phyloP scores from a whole-genome alignment of 345 rosid species.

The Lepidium sativum region DNA sequence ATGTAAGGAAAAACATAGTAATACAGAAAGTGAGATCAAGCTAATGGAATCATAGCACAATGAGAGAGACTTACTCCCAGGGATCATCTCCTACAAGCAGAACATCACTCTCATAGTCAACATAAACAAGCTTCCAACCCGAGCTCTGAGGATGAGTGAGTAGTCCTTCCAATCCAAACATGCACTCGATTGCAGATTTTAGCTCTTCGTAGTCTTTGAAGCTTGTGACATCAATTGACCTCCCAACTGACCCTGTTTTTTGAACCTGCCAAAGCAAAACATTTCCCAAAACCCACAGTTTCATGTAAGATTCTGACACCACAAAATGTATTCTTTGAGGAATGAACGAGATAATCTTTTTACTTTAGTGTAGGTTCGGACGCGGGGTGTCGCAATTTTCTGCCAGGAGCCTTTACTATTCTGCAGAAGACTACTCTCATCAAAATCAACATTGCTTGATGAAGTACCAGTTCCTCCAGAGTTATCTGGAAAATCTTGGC shows the following conservation, averaged over 20 bases:
- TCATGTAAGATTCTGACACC: neutral
- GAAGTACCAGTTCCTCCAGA: conserved; percentile 77
- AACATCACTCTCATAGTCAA: conserved; percentile 92
- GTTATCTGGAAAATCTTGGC: conserved; percentile 69
- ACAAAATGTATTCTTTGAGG: neutral
- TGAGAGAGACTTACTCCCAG: conserved; percentile 71
- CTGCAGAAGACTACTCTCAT: conserved; percentile 59
- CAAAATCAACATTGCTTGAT: conserved; percentile 80
- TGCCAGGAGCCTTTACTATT: conserved; percentile 58
- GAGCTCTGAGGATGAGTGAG: conserved; percentile 73
- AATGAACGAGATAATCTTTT: neutral
- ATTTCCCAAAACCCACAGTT: neutral
- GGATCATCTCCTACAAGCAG: conserved; percentile 98
- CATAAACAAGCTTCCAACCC: conserved; percentile 92
- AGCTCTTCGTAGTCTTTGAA: conserved; percentile 76
- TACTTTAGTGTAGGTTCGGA: conserved; percentile 95
- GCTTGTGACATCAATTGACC: conserved; percentile 87
- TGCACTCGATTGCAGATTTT: conserved; percentile 73
- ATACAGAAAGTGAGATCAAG: neutral
- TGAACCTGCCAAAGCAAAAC: conserved; percentile 55
- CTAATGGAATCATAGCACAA: neutral
- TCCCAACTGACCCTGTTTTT: conserved; percentile 92
- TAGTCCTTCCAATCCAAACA: conserved; percentile 92
- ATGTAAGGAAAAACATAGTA: neutral
- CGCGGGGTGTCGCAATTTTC: conserved; percentile 60